Conservation (phyloP, 2,329 filamentous ascomycete genomes). For the Colletotrichum lentis region DNA sequence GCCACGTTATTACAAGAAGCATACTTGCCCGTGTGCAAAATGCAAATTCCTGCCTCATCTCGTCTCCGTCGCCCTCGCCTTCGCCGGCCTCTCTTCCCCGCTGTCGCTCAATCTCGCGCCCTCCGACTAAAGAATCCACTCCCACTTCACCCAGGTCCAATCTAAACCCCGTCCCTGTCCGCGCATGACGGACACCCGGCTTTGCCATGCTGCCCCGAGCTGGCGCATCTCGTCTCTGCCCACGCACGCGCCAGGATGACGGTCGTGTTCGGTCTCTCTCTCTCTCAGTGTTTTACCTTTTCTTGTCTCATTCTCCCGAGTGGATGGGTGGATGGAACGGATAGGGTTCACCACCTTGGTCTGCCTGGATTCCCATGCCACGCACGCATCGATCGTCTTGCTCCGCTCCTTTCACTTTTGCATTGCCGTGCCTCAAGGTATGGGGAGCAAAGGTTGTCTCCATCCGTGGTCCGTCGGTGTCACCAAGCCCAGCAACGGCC, state of each 20-base stretch:
- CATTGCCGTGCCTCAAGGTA: slow-evolving; percentile 18
- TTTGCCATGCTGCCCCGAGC: slow-evolving; percentile 11
- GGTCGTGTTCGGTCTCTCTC: background rate
- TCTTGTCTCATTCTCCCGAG: slow-evolving; percentile 20
- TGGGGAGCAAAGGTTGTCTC: slow-evolving; percentile 15
- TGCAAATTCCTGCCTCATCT: slow-evolving; percentile 30
- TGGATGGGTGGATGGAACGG: slow-evolving; percentile 24
- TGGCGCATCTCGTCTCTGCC: slow-evolving; percentile 18
- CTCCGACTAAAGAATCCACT: background rate
- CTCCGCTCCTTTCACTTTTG: background rate
- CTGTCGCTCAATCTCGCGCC: slow-evolving; percentile 17
- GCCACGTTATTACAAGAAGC: slow-evolving; percentile 24
- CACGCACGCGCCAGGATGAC: slow-evolving; percentile 13
- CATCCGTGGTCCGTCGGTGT: slow-evolving; percentile 23
- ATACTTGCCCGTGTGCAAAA: slow-evolving; percentile 1
- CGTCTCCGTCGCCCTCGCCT: slow-evolving; percentile 6
- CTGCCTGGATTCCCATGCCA: slow-evolving; percentile 25
- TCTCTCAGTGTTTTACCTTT: slow-evolving; percentile 13
- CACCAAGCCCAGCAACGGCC: slow-evolving; percentile 28
- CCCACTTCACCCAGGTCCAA: slow-evolving; percentile 8
- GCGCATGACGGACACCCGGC: slow-evolving; percentile 11
- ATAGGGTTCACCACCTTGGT: slow-evolving; percentile 25
- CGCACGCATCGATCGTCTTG: background rate
- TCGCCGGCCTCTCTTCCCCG: slow-evolving; percentile 6
- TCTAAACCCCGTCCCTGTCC: slow-evolving; percentile 4